Conservation (phyloP, 257 asterid genomes). For the Solanum phureja region DNA sequence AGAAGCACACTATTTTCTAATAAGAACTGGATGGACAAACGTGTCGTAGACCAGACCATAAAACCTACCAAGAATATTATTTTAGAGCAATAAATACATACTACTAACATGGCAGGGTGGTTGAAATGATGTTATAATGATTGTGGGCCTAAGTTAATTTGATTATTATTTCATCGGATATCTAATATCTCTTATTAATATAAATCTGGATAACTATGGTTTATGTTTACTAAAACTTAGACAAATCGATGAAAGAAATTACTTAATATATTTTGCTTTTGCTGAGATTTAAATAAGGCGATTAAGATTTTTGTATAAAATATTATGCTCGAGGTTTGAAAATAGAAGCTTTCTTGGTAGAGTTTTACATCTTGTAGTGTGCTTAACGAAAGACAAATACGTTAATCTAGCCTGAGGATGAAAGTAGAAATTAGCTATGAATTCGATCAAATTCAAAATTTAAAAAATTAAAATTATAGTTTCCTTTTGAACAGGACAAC, state of each 20-base stretch:
- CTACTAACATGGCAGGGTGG: background rate
- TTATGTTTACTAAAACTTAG: background rate
- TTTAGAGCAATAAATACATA: background rate
- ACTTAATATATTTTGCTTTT: background rate
- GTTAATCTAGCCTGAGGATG: background rate
- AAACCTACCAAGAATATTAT: background rate
- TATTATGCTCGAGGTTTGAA: background rate
- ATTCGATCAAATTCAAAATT: background rate
- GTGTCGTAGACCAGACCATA: background rate
- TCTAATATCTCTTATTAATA: background rate
- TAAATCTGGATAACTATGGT: background rate
- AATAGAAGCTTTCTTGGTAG: background rate
- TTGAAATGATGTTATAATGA: background rate
- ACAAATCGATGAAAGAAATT: rapidly evolving
- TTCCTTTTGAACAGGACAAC: no score
- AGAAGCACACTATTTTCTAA: background rate
- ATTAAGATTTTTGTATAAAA: no score
- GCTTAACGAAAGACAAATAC: background rate
- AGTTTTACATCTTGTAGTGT: background rate
- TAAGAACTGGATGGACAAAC: background rate
- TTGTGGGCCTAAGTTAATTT: background rate
- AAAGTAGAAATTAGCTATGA: background rate
- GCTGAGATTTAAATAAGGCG: rapidly evolving
- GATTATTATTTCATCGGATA: background rate
- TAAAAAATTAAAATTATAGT: no score